Evolutionary conservation across 2,329 filamentous ascomycete genomes (phyloP).

Genomic region (Hypoxylon sp.): DNA sequence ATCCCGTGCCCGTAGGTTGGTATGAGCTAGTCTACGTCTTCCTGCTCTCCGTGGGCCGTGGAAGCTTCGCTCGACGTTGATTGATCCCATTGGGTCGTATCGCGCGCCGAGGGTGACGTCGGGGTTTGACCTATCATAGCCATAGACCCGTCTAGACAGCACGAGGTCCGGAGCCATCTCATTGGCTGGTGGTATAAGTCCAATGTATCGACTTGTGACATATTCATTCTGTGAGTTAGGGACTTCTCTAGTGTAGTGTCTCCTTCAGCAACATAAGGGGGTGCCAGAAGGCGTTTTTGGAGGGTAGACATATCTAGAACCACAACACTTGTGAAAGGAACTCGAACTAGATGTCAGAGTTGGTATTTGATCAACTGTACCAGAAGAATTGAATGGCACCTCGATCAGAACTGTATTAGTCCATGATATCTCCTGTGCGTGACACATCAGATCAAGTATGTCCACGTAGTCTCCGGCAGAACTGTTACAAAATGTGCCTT

Average conservation of each 20-base stretch:
- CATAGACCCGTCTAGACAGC: conserved; percentile 5
- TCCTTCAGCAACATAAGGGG: too few species aligned
- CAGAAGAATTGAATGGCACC: not conserved
- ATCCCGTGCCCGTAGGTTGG: too few species aligned
- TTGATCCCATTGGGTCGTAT: conserved; percentile 9
- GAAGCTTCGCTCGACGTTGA: not conserved
- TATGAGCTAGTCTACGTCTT: too few species aligned
- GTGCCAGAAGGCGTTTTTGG: not conserved
- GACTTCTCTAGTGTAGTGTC: not conserved
- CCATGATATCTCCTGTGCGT: not conserved
- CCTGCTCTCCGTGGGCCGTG: too few species aligned
- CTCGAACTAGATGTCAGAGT: not conserved
- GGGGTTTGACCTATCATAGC: conserved; percentile 28
- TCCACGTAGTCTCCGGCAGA: not conserved
- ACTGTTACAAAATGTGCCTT: not conserved
- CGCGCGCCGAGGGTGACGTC: conserved; percentile 7
- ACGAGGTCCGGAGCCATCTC: conserved; percentile 11
- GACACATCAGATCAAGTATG: not conserved
- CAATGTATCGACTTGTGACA: conserved; percentile 13
- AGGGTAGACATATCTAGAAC: not conserved
- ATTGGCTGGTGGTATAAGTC: conserved; percentile 26
- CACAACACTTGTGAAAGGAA: not conserved
- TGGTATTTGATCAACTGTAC: not conserved
- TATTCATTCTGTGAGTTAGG: not conserved
- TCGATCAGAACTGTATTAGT: not conserved